Evolutionary conservation across 192 early-diverging fungal species (phyloP).

Genomic region (Spizellomyces punctatus): DNA sequence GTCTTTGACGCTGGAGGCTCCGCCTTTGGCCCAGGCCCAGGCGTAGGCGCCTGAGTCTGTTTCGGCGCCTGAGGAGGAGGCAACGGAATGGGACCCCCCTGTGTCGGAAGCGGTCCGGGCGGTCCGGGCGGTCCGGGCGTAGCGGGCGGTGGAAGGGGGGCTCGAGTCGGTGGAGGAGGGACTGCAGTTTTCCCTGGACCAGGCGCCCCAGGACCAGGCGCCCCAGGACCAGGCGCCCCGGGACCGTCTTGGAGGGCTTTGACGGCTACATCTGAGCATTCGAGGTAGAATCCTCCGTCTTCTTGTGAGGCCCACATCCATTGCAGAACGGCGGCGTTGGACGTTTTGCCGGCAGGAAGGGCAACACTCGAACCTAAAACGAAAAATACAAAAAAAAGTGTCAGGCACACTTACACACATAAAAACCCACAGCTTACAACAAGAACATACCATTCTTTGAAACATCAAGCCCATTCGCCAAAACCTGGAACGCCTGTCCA

Average conservation of each 20-base stretch:
- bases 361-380: constrained; percentile 13
- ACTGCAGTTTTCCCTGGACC: background rate
- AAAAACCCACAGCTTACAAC: background rate
- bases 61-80: too few relatives aligned
- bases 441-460: background rate
- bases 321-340: constrained; percentile 43
- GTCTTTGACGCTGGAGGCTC: too few relatives aligned
- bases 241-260: background rate
- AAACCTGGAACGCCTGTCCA: constrained; percentile 25
- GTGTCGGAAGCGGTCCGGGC: background rate
- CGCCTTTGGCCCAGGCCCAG: too few relatives aligned
- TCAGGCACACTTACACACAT: background rate
- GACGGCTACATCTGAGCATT: constrained; percentile 43
- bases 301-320: constrained; percentile 50
- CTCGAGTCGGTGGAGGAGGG: background rate
- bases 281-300: constrained; percentile 55
- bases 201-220: constrained; percentile 8
- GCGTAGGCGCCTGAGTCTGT: too few relatives aligned
- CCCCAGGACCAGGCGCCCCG: background rate
- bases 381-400: background rate
- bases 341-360: constrained; percentile 39
- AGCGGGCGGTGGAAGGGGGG: background rate
- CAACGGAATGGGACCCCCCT: too few relatives aligned
- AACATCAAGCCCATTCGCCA: constrained; percentile 41
- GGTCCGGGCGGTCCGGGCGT: background rate